Evolutionary conservation across 495 filamentous ascomycete genomes (phyloP), one percentile per base, ranked within the genome.

Genomic region (Talaromyces liani): DNA sequence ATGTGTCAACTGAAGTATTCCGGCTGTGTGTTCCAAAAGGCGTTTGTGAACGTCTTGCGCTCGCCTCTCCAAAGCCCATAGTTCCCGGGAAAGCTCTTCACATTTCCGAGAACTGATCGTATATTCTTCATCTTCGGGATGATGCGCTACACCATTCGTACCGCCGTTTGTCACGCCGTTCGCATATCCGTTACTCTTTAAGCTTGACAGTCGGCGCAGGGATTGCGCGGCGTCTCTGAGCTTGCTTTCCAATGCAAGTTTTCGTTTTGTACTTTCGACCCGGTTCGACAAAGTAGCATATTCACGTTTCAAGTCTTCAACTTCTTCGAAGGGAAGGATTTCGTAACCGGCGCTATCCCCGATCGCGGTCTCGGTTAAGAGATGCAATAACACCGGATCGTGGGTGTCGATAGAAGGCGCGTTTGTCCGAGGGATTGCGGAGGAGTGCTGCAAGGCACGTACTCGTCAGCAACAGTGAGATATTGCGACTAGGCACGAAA

Each of bases 281-380:
- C 90, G 87, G 66, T 82, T 84, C 29, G 82, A 80, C 29, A 98
- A 74, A 12, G 85, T 75, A 47, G 83, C 79, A 57, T 86, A 80
- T 75, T 96, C 90, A 71, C 90, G 95, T 79, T 98, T 98, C 68
- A 98, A 75, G 6, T 84, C 83, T 60, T 98, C 94, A 22, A 97
- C 87, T 70, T 97, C 92, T 68, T 95, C 92, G 53, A 91, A 87
- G 0, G 93, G 92, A 18, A 98, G 78, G 10, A 98, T 84, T 70
- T 94, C 88, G 72, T 85, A 98, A 63, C 85, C 75, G 67, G 85
- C 85, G 72, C 91, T 93, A 73, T 98, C 94, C 49, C 85, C 84
- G 65, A 97, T 85, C 9, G 94, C 94, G 29, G 91, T 97, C 75
- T 97, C 93, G 66, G 93, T 93, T 61, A 98, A 80, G 16, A 98